Percentiles rank a stretch among this genome's conserved stretches.
These are phyloP conservation scores for Microstegium vimineum DNA, from an alignment of 176 grass and related monocot genomes.

Conservation along the genomic window DNA sequence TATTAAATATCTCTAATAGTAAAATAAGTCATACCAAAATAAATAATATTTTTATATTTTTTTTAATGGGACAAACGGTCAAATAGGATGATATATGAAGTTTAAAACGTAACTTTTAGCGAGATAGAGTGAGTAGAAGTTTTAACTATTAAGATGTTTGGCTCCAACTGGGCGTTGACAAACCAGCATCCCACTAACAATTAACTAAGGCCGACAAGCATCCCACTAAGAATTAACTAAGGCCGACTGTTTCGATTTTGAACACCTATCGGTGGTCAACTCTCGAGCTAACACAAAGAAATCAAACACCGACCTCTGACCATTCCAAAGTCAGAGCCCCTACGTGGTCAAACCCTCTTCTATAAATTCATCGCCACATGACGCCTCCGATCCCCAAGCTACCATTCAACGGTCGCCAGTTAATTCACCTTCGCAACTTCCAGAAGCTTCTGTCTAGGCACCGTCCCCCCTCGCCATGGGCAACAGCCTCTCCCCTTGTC, in stretches of 20 bases:
- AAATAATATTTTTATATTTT: too few relatives aligned
- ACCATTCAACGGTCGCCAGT: not conserved
- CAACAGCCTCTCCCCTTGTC: conserved; percentile 63
- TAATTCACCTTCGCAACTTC: not conserved
- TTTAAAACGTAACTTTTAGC: too few relatives aligned
- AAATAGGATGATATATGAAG: too few relatives aligned
- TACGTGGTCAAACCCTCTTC: not conserved
- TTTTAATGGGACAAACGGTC: too few relatives aligned
- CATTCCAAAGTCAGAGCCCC: conserved; percentile 6
- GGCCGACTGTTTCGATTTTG: conserved; percentile 2
- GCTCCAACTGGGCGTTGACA: conserved; percentile 17
- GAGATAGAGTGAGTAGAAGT: too few relatives aligned
- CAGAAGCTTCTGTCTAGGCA: conserved; percentile 27
- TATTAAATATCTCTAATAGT: too few relatives aligned
- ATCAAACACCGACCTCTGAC: conserved; percentile 17
- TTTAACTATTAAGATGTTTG: too few relatives aligned
- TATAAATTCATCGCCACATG: conserved; percentile 35
- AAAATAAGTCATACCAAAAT: too few relatives aligned
- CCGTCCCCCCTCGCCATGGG: conserved; percentile 52
- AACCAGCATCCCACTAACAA: too few relatives aligned
- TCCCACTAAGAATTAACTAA: conserved; percentile 12
- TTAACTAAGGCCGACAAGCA: too few relatives aligned
- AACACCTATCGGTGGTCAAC: conserved; percentile 25
- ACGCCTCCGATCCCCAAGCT: not conserved
- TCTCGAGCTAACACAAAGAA: not conserved